phyloP scores from a whole-genome alignment of 1,139 yeast genomes.

The Yamadazyma sp. region DNA sequence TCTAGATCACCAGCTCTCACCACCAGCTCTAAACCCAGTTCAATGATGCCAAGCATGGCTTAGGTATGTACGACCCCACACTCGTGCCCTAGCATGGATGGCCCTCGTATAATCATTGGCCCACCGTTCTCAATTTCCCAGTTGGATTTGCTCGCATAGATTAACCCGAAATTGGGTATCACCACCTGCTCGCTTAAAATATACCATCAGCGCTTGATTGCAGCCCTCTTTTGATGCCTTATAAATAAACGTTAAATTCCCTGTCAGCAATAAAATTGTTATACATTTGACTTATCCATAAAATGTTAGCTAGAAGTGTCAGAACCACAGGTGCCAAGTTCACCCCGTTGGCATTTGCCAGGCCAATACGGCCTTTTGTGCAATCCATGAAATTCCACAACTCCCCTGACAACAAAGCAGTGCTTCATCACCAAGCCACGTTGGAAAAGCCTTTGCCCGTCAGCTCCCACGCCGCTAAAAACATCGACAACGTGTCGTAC shows the following conservation, averaged over 20 bases:
- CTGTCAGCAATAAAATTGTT: no score
- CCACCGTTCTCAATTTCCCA: slow-evolving; percentile 7
- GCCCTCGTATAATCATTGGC: no score
- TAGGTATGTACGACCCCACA: no score
- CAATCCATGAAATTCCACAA: slow-evolving; percentile 7
- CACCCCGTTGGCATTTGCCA: not conserved
- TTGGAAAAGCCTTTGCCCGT: not conserved
- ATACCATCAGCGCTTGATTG: no score
- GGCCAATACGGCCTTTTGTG: not conserved
- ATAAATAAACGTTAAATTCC: slow-evolving; percentile 5
- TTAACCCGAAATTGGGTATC: slow-evolving; percentile 6
- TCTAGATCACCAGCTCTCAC: no score
- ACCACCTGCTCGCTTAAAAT: slow-evolving; percentile 6
- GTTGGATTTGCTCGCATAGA: slow-evolving; percentile 13
- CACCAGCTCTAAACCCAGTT: no score
- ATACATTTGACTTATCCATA: not conserved
- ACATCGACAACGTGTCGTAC: slow-evolving; percentile 22
- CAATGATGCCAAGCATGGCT: no score
- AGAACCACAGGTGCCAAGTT: not conserved
- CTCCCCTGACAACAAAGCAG: slow-evolving; percentile 10
- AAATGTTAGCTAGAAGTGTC: not conserved
- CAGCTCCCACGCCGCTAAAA: slow-evolving; percentile 1
- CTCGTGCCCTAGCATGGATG: no score
- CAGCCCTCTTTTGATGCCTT: slow-evolving; percentile 6
- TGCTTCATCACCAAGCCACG: slow-evolving; percentile 6